Conservation (phyloP, 768 basidiomycete genomes). For the Suillus variegatus region DNA sequence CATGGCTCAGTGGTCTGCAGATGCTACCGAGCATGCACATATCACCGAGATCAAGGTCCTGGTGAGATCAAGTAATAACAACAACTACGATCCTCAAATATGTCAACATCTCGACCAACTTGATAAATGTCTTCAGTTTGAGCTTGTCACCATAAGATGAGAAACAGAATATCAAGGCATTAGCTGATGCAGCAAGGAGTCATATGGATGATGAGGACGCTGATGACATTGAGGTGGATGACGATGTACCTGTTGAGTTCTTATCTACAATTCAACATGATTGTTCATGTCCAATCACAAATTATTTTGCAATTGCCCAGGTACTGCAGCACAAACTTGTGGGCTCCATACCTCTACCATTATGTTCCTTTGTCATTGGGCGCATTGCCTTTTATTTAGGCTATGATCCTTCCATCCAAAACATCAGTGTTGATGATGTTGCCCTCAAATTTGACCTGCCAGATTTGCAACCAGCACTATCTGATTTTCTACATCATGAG, state of each 20-base stretch:
- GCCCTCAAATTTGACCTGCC: neutral
- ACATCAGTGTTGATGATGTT: neutral
- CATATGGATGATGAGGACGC: too few relatives aligned
- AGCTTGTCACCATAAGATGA: slow-evolving; percentile 20
- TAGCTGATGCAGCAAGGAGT: too few relatives aligned
- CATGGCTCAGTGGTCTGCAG: slow-evolving; percentile 36
- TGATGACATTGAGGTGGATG: too few relatives aligned
- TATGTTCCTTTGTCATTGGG: neutral
- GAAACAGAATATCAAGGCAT: too few relatives aligned
- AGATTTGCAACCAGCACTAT: neutral
- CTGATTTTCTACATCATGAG: neutral
- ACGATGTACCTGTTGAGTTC: too few relatives aligned
- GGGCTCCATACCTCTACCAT: neutral
- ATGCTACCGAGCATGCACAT: slow-evolving; percentile 37
- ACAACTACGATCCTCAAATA: slow-evolving; percentile 37
- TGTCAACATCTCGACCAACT: slow-evolving; percentile 30
- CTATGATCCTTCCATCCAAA: neutral
- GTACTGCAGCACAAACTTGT: too few relatives aligned
- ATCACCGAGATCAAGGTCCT: slow-evolving; percentile 35
- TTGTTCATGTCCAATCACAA: too few relatives aligned
- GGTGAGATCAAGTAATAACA: slow-evolving; percentile 31
- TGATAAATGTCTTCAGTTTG: slow-evolving; percentile 32
- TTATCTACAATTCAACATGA: too few relatives aligned
- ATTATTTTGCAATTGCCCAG: too few relatives aligned
- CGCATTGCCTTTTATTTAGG: neutral